Evolutionary conservation across 768 basidiomycete genomes (phyloP).

Genomic region (Mycena belliarum): DNA sequence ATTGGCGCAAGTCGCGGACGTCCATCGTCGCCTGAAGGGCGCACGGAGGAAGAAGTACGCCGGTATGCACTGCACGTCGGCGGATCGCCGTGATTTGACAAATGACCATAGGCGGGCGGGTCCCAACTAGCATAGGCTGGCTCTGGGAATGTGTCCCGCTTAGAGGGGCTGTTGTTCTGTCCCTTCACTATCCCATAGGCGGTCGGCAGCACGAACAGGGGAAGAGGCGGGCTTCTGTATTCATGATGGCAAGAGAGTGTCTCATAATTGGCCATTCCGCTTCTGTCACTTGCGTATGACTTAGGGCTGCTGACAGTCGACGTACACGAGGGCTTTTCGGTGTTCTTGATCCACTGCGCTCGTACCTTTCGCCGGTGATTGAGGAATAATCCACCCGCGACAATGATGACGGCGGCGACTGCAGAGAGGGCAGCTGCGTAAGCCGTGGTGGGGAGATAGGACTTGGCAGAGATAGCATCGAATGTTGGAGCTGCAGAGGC

Average conservation of each 20-base stretch:
- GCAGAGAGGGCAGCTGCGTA: slow-evolving; percentile 37
- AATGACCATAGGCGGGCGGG: not conserved
- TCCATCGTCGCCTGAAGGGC: not conserved
- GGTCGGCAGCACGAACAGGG: slow-evolving; percentile 25
- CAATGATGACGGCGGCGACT: slow-evolving; percentile 31
- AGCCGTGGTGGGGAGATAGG: slow-evolving; percentile 30
- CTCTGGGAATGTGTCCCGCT: not conserved
- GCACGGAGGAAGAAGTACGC: not conserved
- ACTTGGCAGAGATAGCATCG: slow-evolving; percentile 25
- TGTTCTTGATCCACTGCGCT: slow-evolving; percentile 20
- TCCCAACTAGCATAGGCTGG: slow-evolving; percentile 16
- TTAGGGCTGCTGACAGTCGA: slow-evolving; percentile 20
- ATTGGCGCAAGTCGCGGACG: slow-evolving; percentile 14
- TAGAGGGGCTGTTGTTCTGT: not conserved
- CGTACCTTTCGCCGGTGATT: slow-evolving; percentile 29
- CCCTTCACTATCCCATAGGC: not conserved
- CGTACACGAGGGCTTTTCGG: slow-evolving; percentile 23
- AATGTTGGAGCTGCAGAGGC: not conserved
- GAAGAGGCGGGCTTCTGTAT: slow-evolving; percentile 20
- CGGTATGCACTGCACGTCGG: not conserved
- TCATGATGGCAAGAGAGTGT: slow-evolving; percentile 21
- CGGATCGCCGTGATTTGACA: not conserved
- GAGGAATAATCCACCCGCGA: slow-evolving; percentile 30
- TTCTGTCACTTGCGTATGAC: slow-evolving; percentile 9
- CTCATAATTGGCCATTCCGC: slow-evolving; percentile 24